Base-by-base conservation (phyloP, 2,329 filamentous ascomycete species). In the Blastomyces gilchristii region DNA sequence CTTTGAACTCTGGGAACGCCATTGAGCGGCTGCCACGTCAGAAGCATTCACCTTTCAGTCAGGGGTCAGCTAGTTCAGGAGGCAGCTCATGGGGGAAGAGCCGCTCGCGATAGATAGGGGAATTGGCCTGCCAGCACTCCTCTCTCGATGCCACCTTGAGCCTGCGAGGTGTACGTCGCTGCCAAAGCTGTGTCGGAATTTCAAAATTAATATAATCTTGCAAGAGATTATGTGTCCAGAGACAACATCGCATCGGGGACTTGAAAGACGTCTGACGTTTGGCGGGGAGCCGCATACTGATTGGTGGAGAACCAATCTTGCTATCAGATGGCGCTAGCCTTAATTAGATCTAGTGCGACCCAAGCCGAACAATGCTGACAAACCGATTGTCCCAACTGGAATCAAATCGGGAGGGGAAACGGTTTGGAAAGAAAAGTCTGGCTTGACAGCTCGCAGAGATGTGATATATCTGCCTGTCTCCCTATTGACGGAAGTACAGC, bases 31-130 rank as follows among this genome's bases (percentile, higher is more conserved):
- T 56, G 53, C 28, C 53, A 56, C 53, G 53, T 56, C 53, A 56
- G 53, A 34, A 22, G 53, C 31, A 56, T 56, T 56, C 37, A 54
- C n/a, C 37, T 54, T 54, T 54, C 53, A 39, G 53, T 22, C 53
- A 56, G 53, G 53, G 53, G 53, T 56, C 18, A 56, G 34, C 8
- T 22, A 31, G 34, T n/a, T 56, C 16, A 22, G 18, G n/a, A 22
- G 34, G 28, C 18, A 56, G 34, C 22, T 18, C 37, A 39, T 39
- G 53, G 14, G 50, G 34, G 25, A 34, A 6, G 28, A 39, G 28
- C 39, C n/a, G 53, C 22, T 9, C 14, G 6, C 8, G 49, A 31
- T 11, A 31, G 25, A 52, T 12, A 52, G 49, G 49, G 49, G 14
- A 1, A 16, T 34, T 34, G 43, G 43, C 16, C 43, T 18, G 6